phyloP scores from a whole-genome alignment of 257 asterid species.

The Galeopsis tetrahit region DNA sequence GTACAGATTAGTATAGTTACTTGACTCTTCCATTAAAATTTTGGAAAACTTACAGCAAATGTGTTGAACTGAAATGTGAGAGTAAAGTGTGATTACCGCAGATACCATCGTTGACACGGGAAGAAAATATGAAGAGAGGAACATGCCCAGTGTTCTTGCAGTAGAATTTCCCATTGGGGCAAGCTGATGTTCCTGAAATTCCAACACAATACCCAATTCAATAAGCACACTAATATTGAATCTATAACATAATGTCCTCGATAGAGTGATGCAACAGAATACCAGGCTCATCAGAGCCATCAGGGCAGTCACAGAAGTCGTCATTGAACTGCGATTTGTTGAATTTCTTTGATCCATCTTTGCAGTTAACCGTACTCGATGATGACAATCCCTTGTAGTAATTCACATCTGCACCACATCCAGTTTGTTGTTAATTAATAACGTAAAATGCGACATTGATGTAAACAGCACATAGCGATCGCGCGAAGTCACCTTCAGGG shows the following conservation, averaged over 20 bases:
- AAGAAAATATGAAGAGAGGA: constrained; percentile 70
- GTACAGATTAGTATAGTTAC: constrained; percentile 11
- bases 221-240: background rate
- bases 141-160: constrained; percentile 86
- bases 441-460: constrained; percentile 14
- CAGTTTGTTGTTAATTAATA: background rate
- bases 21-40: background rate
- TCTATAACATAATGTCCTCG: background rate
- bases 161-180: constrained; percentile 86
- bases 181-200: constrained; percentile 93
- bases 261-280: constrained; percentile 24
- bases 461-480: background rate
- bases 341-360: constrained; percentile 78
- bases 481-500: constrained; percentile 57
- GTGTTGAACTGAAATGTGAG: background rate
- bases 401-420: constrained; percentile 63
- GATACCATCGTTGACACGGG: constrained; percentile 92
- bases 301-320: constrained; percentile 93
- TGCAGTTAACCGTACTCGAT: constrained; percentile 66
- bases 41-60: constrained; percentile 5
- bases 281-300: constrained; percentile 99
- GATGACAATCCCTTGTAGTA: constrained; percentile 59
- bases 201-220: constrained; percentile 33
- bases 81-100: constrained; percentile 62
- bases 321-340: constrained; percentile 79